A percentile compares a stretch with the other conserved stretches of the same genome.
Evolutionary conservation across 2,329 filamentous ascomycete species (phyloP).

Genomic region (Alternaria alternata): DNA sequence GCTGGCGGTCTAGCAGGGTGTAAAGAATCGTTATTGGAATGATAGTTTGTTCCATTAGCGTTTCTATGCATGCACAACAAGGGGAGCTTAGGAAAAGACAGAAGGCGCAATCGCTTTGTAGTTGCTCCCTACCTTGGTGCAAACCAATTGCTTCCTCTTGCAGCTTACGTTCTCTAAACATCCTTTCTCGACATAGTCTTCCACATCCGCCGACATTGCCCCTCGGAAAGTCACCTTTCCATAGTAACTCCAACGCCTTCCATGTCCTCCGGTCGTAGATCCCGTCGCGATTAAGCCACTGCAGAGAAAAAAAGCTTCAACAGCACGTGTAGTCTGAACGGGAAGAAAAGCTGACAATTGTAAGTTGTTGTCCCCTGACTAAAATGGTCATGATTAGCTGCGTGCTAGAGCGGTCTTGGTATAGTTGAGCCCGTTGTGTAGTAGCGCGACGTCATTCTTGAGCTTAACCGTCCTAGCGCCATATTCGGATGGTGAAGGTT

Average conservation of each 20-base stretch:
- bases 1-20: neutral
- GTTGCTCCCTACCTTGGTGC: neutral
- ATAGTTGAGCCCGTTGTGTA: neutral
- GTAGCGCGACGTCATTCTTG: constrained; percentile 5
- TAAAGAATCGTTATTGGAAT: neutral
- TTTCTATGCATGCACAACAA: neutral
- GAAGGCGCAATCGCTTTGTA: neutral
- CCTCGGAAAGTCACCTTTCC: constrained; percentile 1
- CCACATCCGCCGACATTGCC: neutral
- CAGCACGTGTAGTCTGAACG: neutral
- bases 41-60: neutral
- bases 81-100: neutral
- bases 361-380: constrained; percentile 1
- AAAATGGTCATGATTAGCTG: neutral
- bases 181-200: neutral
- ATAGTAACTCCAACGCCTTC: neutral
- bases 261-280: neutral
- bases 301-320: neutral
- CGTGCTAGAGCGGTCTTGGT: neutral
- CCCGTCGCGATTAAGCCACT: neutral
- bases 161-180: neutral
- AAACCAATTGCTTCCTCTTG: neutral
- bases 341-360: constrained; percentile 1
- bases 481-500: constrained; percentile 8
- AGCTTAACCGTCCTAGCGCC: constrained; percentile 9